These are phyloP conservation scores for Phytopythium vexans DNA, from an alignment of 352 stramenopile genomes.

Conservation along the genomic window DNA sequence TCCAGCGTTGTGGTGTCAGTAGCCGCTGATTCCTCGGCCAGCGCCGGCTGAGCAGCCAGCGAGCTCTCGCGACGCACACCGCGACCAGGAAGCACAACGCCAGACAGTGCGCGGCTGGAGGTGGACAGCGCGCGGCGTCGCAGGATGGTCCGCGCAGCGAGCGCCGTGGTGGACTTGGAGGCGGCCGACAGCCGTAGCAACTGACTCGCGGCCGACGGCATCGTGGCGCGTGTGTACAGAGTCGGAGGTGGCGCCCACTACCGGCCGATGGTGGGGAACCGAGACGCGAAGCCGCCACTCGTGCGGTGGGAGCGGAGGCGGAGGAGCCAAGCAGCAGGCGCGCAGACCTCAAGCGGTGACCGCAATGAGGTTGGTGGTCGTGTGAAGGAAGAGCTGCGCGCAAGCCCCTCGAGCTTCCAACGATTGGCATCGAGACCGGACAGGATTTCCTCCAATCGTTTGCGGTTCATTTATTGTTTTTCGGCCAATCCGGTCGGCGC, in stretches of 20 bases:
- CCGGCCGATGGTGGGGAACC: too few relatives aligned
- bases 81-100: too few relatives aligned
- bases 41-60: slow-evolving; percentile 11
- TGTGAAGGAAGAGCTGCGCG: too few relatives aligned
- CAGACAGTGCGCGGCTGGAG: slow-evolving; percentile 7
- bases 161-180: slow-evolving; percentile 18
- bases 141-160: slow-evolving; percentile 13
- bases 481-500: background rate
- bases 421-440: slow-evolving; percentile 5
- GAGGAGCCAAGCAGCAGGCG: too few relatives aligned
- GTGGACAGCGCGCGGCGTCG: slow-evolving; percentile 7
- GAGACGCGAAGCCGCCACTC: too few relatives aligned
- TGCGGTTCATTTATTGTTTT: background rate
- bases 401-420: background rate
- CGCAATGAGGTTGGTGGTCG: too few relatives aligned
- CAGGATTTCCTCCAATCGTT: background rate
- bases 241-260: too few relatives aligned
- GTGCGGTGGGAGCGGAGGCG: too few relatives aligned
- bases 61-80: slow-evolving; percentile 26
- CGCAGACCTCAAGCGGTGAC: too few relatives aligned
- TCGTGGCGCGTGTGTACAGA: background rate
- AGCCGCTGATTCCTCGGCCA: slow-evolving; percentile 9
- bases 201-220: background rate
- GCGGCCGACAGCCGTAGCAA: slow-evolving; percentile 6
- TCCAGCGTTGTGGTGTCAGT: slow-evolving; percentile 3